Percentiles rank a stretch among this genome's conserved stretches.
Conservation (phyloP, 371 early-diverging fungal species). For the Mucor velutinosus region DNA sequence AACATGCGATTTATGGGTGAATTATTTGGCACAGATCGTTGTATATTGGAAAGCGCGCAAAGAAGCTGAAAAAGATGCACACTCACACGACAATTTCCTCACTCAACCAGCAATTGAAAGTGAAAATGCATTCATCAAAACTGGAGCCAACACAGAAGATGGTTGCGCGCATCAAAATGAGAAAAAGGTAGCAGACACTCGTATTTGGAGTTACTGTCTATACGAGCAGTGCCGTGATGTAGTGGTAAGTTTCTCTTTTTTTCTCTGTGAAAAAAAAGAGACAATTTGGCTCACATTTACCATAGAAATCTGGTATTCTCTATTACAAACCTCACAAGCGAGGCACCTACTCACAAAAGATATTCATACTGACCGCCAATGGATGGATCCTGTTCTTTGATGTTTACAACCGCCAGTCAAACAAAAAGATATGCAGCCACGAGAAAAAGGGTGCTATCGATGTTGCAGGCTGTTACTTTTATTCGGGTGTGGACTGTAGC, state of each 20-base stretch:
- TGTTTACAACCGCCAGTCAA: constrained; percentile 37
- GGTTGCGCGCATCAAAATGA: constrained; percentile 2
- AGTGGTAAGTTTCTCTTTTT: constrained; percentile 23
- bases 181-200: constrained; percentile 38
- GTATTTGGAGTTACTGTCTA: constrained; percentile 61
- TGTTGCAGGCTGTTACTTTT: constrained; percentile 55
- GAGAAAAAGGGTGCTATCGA: constrained; percentile 45
- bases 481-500: constrained; percentile 48
- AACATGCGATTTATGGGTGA: constrained; percentile 57
- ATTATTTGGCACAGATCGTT: constrained; percentile 43
- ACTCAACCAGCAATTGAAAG: constrained; percentile 23
- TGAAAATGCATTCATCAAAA: constrained; percentile 25
- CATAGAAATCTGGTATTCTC: constrained; percentile 60
- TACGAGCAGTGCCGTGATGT: constrained; percentile 46
- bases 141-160: background rate
- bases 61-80: constrained; percentile 46
- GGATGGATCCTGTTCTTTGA: constrained; percentile 55
- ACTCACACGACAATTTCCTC: constrained; percentile 28
- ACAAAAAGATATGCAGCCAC: constrained; percentile 39
- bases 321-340: constrained; percentile 53
- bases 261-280: too few species aligned
- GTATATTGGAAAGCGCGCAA: constrained; percentile 57
- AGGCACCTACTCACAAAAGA: constrained; percentile 56
- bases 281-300: too few species aligned
- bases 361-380: constrained; percentile 50